phyloP scores from a whole-genome alignment of 495 filamentous ascomycete species.

The Hapsidospora chrysogenum region DNA sequence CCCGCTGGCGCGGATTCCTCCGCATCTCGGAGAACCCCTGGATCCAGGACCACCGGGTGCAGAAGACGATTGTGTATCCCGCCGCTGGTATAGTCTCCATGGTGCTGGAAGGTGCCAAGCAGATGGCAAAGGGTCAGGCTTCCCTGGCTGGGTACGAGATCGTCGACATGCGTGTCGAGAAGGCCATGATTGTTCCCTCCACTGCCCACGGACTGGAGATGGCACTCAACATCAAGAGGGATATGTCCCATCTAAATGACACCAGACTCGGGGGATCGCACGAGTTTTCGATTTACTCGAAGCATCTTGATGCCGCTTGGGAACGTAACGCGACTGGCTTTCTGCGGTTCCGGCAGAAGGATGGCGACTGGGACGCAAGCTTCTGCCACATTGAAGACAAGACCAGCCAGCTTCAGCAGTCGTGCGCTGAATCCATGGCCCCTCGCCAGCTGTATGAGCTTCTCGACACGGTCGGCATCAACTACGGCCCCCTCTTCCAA shows the following conservation, averaged over 20 bases:
- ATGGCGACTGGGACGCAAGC: not conserved
- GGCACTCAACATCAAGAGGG: slow-evolving; percentile 7
- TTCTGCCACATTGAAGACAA: not conserved
- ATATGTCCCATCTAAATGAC: slow-evolving; percentile 1
- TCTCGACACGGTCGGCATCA: slow-evolving; percentile 18
- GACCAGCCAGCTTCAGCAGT: not conserved
- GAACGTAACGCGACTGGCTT: slow-evolving; percentile 11
- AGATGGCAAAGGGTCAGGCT: slow-evolving; percentile 3
- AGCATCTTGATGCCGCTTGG: slow-evolving; percentile 9
- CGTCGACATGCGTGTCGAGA: slow-evolving; percentile 5
- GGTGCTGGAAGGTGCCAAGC: slow-evolving; percentile 14
- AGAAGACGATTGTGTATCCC: slow-evolving; percentile 9
- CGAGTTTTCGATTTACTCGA: slow-evolving; percentile 14
- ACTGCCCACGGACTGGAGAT: slow-evolving; percentile 9
- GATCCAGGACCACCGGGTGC: slow-evolving; percentile 14
- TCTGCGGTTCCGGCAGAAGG: slow-evolving; percentile 10
- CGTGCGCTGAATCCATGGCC: slow-evolving; percentile 5
- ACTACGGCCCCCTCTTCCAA: slow-evolving; percentile 31
- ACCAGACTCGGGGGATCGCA: not conserved
- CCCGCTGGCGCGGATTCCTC: slow-evolving; percentile 15
- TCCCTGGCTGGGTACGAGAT: slow-evolving; percentile 28
- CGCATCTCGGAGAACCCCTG: slow-evolving; percentile 12
- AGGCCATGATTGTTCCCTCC: slow-evolving; percentile 15
- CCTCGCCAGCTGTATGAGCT: slow-evolving; percentile 13
- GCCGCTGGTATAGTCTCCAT: slow-evolving; percentile 18